phyloP scores from a whole-genome alignment of 139 green algal genomes.

The Monoraphidium neglectum region DNA sequence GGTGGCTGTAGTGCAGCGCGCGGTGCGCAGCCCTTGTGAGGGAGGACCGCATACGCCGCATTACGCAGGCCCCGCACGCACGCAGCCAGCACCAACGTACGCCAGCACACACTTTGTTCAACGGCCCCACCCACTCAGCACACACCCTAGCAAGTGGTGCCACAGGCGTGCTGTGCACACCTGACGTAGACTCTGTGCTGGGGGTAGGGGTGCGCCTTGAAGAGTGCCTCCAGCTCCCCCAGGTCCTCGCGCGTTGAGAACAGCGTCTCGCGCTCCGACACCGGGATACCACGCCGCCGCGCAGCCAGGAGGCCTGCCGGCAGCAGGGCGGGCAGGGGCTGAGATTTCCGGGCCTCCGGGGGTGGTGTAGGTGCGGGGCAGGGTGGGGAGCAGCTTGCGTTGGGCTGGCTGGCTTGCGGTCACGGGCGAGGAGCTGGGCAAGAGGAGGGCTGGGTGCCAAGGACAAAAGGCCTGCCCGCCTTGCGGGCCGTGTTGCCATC shows the following conservation, averaged over 20 bases:
- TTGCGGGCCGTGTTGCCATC: neutral
- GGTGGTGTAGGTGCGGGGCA: neutral
- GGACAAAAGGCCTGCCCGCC: neutral
- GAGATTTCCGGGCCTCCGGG: neutral
- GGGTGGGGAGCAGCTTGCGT: no score
- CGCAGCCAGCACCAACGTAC: no score
- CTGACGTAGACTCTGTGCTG: no score
- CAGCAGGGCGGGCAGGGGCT: neutral
- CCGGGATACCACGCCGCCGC: slow-evolving; percentile 1
- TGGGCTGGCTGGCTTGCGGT: neutral
- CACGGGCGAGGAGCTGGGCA: neutral
- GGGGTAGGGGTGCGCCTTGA: slow-evolving; percentile 19
- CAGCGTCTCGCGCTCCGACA: slow-evolving; percentile 18
- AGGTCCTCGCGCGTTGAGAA: slow-evolving; percentile 27
- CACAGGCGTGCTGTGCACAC: no score
- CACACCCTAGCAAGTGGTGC: no score
- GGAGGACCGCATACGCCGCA: no score
- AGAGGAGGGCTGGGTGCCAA: neutral
- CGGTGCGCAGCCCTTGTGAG: no score
- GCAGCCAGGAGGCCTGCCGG: slow-evolving; percentile 7
- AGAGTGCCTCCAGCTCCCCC: slow-evolving; percentile 12
- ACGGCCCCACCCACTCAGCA: no score
- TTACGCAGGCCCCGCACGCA: no score
- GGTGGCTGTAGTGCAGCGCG: no score
- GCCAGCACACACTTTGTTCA: no score